Base-by-base conservation (phyloP, 768 basidiomycete species). In the Cystofilobasidium ferigula region DNA sequence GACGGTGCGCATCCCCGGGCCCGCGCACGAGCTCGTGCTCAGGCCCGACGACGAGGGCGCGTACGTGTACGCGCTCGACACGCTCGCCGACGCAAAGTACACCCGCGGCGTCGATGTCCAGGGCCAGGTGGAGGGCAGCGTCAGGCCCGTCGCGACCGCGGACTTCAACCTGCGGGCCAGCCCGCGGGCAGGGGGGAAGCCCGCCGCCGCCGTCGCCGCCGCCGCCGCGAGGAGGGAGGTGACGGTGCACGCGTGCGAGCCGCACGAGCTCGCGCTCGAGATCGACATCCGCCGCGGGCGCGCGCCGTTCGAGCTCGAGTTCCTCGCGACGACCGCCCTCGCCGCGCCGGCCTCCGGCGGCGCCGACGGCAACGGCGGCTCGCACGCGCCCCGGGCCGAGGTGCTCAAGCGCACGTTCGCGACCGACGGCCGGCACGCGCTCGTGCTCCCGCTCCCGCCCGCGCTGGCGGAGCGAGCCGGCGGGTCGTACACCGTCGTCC, bases 11-110 rank as follows among this genome's bases (percentile, higher is more conserved):
- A 71, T 73, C 82, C 79, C 78, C n/a, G 84, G 87, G 10, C 82
- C 88, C 32, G 70, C 71, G 48, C 88, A 87, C 40, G 87, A 91
- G 72, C 77, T 95, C 63, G 85, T 84, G 10, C 76, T 94, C 20
- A 86, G 90, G 73, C 93, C 94, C 3, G 86, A 93, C 45, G 82
- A 84, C 57, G 92, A 89, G 68, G 93, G 93, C 10, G 86, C 87
- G 70, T 97, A 95, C 75, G 82, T 82, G 12, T 97, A 93, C 77
- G 83, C 80, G 0, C 91, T 93, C 77, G 77, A 81, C 10, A 80
- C 85, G 36, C 76, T 98, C 68, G 88, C 86, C 73, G 93, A 98
- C 74, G 80, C 82, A 13, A 84, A 92, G 73, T 98, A 98, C 76
- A 81, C 28, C 20, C 32, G 83, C 71, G 84, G 83, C 70, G 80